These are phyloP conservation scores for Ilex asprella DNA, from an alignment of 257 asterid species.

Conservation along the genomic window DNA sequence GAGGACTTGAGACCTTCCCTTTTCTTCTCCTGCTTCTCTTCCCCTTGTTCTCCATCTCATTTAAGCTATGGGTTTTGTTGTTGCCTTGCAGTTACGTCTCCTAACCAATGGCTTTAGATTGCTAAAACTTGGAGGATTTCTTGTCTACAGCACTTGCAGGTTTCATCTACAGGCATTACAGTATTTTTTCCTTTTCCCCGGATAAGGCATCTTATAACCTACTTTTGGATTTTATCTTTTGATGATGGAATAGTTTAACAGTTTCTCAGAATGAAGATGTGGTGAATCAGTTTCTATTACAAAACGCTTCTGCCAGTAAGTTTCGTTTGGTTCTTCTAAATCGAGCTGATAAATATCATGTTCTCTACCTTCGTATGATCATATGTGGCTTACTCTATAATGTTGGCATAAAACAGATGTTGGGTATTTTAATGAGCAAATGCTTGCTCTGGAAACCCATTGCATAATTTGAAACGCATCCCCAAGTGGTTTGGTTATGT, in stretches of 20 bases:
- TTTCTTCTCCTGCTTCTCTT: too few relatives aligned
- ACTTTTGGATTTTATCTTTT: constrained; percentile 7
- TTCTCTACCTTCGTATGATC: too few relatives aligned
- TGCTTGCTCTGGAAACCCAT: too few relatives aligned
- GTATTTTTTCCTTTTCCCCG: not conserved
- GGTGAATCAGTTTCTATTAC: constrained; percentile 68
- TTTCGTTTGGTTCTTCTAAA: constrained; percentile 3
- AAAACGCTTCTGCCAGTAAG: constrained; percentile 55
- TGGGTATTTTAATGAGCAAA: too few relatives aligned
- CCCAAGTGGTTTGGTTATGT: too few relatives aligned
- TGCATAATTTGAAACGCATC: too few relatives aligned
- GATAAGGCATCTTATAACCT: constrained; percentile 2
- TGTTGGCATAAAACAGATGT: too few relatives aligned
- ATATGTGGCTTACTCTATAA: too few relatives aligned
- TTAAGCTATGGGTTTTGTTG: not conserved
- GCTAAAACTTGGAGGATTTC: constrained; percentile 76
- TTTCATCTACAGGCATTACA: constrained; percentile 13
- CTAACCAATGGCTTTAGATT: constrained; percentile 72
- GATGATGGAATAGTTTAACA: constrained; percentile 50
- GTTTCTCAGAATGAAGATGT: constrained; percentile 85
- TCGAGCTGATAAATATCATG: too few relatives aligned
- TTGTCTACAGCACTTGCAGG: constrained; percentile 99
- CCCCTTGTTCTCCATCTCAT: too few relatives aligned
- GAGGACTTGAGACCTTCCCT: too few relatives aligned
- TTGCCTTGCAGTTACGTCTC: constrained; percentile 59